Evolutionary conservation across 495 filamentous ascomycete species (phyloP), one percentile per base, ranked within the genome.

Genomic region (Trichoderma reesei): DNA sequence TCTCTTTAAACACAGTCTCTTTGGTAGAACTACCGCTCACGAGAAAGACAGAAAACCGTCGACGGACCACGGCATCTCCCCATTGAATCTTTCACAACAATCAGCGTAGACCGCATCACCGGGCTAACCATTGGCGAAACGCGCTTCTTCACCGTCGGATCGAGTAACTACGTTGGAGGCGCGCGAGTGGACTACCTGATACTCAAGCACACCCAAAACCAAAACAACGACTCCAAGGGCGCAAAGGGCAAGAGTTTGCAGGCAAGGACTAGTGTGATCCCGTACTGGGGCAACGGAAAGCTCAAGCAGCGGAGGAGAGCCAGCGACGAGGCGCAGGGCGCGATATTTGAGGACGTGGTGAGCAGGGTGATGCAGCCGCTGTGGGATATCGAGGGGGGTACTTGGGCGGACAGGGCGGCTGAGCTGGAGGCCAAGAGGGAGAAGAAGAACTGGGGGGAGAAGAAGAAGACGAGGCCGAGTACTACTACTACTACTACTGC

Each of bases 281-380:
- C 59, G 16, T 38, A 41, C 34, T 38, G 39, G 59, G 59, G 39
- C 2, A 14, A 41, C 18, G 59, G 59, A 8, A 41, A 61, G 13
- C 59, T 61, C 6, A 61, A 34, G 59, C 36, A 41, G 39, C 36
- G 39, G 16, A 10, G 36, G 59, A 61, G 59, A 20, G 51, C 26
- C 6, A 31, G 51, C 51, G 20, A 56, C 10, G 51, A 56, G 26
- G 8, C 20, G 20, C 51, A 56, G 51, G 26, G 5, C 26, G 51
- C 51, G 3, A 56, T 56, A 1, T 56, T 56, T 31, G 18, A 41
- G 34, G 34, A 39, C 18, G 36, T 61, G 6, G 7, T 41, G 2
- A 39, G 33, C 18, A 41, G 5, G 34, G 34, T 61, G 59, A 39
- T 61, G 59, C 36, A 39, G 59, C 59, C 59, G 59, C 59, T 61